These are phyloP conservation scores for Mucor piriformis DNA, from an alignment of 371 early-diverging fungal genomes.

Conservation along the genomic window DNA sequence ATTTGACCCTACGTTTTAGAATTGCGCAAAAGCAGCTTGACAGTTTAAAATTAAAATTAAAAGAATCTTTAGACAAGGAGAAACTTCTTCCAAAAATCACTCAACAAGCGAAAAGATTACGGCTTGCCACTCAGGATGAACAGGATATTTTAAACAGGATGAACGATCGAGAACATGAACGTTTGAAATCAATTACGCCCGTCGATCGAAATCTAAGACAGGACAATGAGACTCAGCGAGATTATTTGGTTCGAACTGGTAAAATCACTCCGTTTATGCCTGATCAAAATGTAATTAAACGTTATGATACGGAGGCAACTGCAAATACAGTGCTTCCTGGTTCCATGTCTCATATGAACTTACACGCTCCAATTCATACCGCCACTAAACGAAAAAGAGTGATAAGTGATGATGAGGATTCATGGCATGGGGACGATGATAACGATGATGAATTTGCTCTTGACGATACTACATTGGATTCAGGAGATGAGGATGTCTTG, in stretches of 20 bases:
- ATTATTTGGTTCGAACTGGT: constrained; percentile 73
- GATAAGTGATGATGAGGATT: constrained; percentile 12
- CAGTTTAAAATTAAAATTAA: constrained; percentile 42
- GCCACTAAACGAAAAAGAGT: constrained; percentile 5
- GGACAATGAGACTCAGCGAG: constrained; percentile 59
- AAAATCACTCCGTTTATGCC: constrained; percentile 85
- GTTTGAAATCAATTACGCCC: neutral
- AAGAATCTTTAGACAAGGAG: constrained; percentile 29
- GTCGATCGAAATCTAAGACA: constrained; percentile 23
- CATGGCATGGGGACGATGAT: constrained; percentile 27
- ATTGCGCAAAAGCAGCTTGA: constrained; percentile 38
- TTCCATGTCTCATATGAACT: constrained; percentile 29
- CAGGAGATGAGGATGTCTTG: constrained; percentile 11
- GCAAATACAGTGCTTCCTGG: constrained; percentile 11
- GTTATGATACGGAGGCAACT: constrained; percentile 2
- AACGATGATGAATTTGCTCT: constrained; percentile 16
- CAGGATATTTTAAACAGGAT: constrained; percentile 53
- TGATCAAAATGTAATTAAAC: no score
- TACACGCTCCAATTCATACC: constrained; percentile 15
- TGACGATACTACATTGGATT: neutral
- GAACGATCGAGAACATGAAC: constrained; percentile 27
- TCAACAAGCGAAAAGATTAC: constrained; percentile 40
- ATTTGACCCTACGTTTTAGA: no score
- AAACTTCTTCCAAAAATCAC: constrained; percentile 32
- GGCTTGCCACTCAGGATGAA: constrained; percentile 46